These are phyloP conservation scores for Ramalina peruviana DNA, from an alignment of 495 filamentous ascomycete species.

Conservation along the genomic window DNA sequence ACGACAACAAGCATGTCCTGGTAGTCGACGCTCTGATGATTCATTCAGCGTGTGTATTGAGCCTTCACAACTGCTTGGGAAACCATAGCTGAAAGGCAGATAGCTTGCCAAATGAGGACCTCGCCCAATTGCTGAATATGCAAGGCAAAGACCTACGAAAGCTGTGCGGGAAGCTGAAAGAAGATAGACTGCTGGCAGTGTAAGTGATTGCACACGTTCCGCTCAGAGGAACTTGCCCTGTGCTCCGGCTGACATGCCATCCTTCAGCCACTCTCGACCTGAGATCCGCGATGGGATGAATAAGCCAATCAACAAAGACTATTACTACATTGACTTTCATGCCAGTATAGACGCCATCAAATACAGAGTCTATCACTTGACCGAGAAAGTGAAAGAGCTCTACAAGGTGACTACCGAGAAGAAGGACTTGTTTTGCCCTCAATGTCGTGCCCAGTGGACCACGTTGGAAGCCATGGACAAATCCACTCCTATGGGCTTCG, in stretches of 20 bases:
- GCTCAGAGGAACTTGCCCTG: neutral
- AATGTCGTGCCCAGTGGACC: conserved; percentile 70
- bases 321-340: conserved; percentile 93
- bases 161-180: conserved; percentile 65
- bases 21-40: conserved; percentile 85
- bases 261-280: conserved; percentile 53
- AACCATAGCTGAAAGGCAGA: conserved; percentile 4
- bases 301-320: conserved; percentile 70
- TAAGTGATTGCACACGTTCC: conserved; percentile 28
- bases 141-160: conserved; percentile 82
- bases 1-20: conserved; percentile 75
- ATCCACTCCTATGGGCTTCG: conserved; percentile 49
- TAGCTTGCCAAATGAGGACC: conserved; percentile 73
- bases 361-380: conserved; percentile 73
- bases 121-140: conserved; percentile 71
- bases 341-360: conserved; percentile 94
- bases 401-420: conserved; percentile 68
- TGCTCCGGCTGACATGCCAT: conserved; percentile 11
- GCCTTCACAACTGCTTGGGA: neutral
- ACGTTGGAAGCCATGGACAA: conserved; percentile 73
- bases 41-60: conserved; percentile 60
- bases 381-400: conserved; percentile 68
- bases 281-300: conserved; percentile 69
- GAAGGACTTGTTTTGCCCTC: conserved; percentile 79
- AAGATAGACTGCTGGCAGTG: conserved; percentile 75